A percentile compares a stretch with the other conserved stretches of the same genome.
These are phyloP conservation scores for Medakamo hakoo DNA, from an alignment of 139 green algal species.

Conservation along the genomic window DNA sequence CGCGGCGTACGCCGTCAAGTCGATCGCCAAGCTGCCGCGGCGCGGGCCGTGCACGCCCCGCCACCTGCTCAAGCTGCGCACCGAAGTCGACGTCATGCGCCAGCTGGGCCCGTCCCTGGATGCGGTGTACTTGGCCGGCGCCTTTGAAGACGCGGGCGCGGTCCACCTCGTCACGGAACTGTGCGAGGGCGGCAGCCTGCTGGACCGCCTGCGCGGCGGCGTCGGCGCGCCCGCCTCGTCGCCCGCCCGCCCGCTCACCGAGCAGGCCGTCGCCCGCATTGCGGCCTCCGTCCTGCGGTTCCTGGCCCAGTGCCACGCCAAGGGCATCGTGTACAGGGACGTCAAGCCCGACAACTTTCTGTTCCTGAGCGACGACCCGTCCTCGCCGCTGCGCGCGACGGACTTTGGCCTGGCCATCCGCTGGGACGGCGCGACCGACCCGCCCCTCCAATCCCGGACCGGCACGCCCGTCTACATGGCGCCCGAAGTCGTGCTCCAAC, in stretches of 20 bases:
- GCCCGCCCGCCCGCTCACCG: too few species aligned
- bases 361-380: slow-evolving; percentile 40
- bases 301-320: slow-evolving; percentile 78
- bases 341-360: slow-evolving; percentile 86
- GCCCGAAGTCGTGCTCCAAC: slow-evolving; percentile 57
- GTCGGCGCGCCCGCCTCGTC: too few species aligned
- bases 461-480: slow-evolving; percentile 85
- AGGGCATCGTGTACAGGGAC: slow-evolving; percentile 55
- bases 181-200: slow-evolving; percentile 57
- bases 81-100: slow-evolving; percentile 83
- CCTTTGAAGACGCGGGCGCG: slow-evolving; percentile 34
- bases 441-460: slow-evolving; percentile 50
- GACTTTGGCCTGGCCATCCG: slow-evolving; percentile 79
- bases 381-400: slow-evolving; percentile 61
- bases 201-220: slow-evolving; percentile 36
- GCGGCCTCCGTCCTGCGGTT: slow-evolving; percentile 40
- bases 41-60: slow-evolving; percentile 47
- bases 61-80: slow-evolving; percentile 84
- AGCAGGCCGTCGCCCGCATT: slow-evolving; percentile 28
- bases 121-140: slow-evolving; percentile 43
- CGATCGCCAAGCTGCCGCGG: slow-evolving; percentile 70
- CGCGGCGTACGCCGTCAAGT: slow-evolving; percentile 61
- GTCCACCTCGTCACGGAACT: slow-evolving; percentile 84
- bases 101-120: slow-evolving; percentile 69
- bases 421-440: slow-evolving; percentile 24